phyloP scores from a whole-genome alignment of 345 rosid genomes.

The Rhodomyrtus tomentosa region DNA sequence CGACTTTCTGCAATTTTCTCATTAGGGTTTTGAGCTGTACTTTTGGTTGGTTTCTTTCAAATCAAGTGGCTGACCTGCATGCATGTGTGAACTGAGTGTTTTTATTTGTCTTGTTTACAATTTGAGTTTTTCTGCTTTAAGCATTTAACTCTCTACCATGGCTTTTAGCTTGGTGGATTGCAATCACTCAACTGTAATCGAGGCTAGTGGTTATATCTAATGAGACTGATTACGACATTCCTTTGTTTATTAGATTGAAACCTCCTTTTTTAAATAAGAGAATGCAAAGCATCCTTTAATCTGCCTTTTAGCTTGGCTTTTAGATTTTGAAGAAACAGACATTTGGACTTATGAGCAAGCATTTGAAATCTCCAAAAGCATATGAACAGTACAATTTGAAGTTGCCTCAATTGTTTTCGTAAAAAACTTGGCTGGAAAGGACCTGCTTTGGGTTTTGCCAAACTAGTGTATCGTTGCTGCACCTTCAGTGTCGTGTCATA shows the following conservation, averaged over 20 bases:
- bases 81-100: neutral
- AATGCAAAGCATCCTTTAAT: neutral
- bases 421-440: neutral
- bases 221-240: neutral
- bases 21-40: neutral
- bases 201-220: neutral
- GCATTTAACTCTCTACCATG: neutral
- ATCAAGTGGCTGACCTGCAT: neutral
- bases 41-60: neutral
- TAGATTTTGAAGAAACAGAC: neutral
- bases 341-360: neutral
- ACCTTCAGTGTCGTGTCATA: neutral
- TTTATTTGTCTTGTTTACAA: neutral
- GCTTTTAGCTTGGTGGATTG: neutral
- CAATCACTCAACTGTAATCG: neutral
- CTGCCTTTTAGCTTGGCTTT: neutral
- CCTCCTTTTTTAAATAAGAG: neutral
- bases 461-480: neutral
- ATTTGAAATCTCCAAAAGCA: neutral
- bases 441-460: neutral
- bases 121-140: neutral
- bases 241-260: neutral
- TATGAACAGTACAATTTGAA: neutral
- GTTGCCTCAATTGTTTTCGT: neutral
- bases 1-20: neutral